Evolutionary conservation across 805 yeast species (phyloP).

Genomic region (Wickerhamomyces rabaulensis): DNA sequence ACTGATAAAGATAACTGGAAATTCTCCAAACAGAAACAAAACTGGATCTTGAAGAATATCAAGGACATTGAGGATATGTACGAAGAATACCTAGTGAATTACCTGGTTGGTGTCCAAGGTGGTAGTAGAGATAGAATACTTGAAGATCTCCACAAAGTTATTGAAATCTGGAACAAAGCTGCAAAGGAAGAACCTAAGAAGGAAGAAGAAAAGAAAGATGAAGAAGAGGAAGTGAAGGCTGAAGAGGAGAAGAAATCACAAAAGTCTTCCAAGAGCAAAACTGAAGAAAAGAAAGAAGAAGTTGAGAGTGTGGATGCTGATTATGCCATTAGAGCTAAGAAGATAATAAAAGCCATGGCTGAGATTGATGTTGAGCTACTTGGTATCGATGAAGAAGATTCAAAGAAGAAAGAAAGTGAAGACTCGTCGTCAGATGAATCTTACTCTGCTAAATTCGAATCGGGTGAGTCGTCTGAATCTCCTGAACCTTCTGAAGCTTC

Average conservation of each 20-base stretch:
- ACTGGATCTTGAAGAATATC: conserved; percentile 71
- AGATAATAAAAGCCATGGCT: conserved; percentile 15
- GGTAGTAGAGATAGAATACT: conserved; percentile 57
- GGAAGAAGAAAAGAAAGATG: conserved; percentile 5
- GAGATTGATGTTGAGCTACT: conserved; percentile 13
- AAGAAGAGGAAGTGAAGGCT: background rate
- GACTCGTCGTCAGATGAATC: background rate
- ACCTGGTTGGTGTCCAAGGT: conserved; percentile 63
- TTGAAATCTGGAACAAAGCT: conserved; percentile 51
- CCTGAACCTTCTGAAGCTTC: background rate
- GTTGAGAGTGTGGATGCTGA: conserved; percentile 24
- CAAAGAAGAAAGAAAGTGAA: conserved; percentile 2
- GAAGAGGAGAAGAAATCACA: background rate
- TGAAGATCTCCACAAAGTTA: conserved; percentile 40
- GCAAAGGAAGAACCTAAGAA: conserved; percentile 16
- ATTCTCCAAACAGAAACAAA: conserved; percentile 81
- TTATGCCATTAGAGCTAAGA: conserved; percentile 23
- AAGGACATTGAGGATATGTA: conserved; percentile 47
- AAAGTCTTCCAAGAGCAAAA: conserved; percentile 2
- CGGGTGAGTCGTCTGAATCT: background rate
- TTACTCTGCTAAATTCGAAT: background rate
- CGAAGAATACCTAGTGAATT: conserved; percentile 42
- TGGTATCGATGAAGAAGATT: conserved; percentile 20
- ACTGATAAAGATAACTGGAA: conserved; percentile 66
- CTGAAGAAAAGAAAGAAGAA: conserved; percentile 7